These are phyloP conservation scores for Phialocephala sp. DNA, from an alignment of 2,329 filamentous ascomycete species.

Conservation along the genomic window DNA sequence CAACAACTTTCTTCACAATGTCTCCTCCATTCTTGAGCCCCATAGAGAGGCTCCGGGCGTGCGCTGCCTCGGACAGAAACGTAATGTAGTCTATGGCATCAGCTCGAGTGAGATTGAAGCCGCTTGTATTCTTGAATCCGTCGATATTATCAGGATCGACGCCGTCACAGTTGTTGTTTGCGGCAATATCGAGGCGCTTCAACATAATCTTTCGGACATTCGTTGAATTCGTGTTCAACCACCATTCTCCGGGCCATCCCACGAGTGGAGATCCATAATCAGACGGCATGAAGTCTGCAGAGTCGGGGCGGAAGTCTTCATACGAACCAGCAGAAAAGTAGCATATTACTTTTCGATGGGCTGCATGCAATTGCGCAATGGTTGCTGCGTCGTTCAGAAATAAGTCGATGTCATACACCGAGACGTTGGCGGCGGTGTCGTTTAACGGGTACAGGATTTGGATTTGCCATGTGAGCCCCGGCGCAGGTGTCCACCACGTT, in stretches of 20 bases:
- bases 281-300: constrained; percentile 53
- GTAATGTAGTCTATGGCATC: constrained; percentile 65
- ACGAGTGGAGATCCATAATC: constrained; percentile 64
- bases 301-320: constrained; percentile 66
- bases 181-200: constrained; percentile 61
- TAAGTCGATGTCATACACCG: constrained; percentile 46
- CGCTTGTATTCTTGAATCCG: constrained; percentile 65
- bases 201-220: constrained; percentile 69
- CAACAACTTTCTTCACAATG: constrained; percentile 47
- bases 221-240: constrained; percentile 63
- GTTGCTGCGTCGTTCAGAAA: constrained; percentile 52
- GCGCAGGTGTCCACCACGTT: constrained; percentile 4
- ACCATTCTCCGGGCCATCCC: constrained; percentile 70
- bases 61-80: constrained; percentile 63
- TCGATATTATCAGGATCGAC: constrained; percentile 32
- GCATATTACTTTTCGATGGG: constrained; percentile 69
- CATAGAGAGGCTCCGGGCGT: constrained; percentile 59
- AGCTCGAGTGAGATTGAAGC: constrained; percentile 60
- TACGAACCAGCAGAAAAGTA: constrained; percentile 77
- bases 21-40: constrained; percentile 72
- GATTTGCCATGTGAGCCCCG: constrained; percentile 24
- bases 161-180: constrained; percentile 67
- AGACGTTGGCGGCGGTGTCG: constrained; percentile 35
- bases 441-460: constrained; percentile 14
- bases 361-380: constrained; percentile 53